A percentile compares a stretch with the other conserved stretches of the same genome.
Evolutionary conservation across 129 eudicot genomes (phyloP).

Genomic region (Oenanthe sinensis): DNA sequence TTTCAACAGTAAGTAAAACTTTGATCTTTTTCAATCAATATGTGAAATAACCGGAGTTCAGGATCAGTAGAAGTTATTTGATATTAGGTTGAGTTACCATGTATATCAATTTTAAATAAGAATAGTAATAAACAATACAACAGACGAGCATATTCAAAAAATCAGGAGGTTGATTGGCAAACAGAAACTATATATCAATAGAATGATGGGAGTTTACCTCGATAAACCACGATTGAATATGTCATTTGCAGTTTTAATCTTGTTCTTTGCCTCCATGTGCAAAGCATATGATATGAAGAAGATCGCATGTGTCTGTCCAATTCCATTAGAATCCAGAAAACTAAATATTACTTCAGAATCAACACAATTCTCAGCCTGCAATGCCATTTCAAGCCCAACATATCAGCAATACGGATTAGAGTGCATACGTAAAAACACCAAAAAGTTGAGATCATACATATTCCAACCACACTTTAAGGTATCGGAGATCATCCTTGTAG

Average conservation of each 20-base stretch:
- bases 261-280: constrained; percentile 70
- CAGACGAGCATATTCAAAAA: background rate
- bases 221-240: constrained; percentile 68
- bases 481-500: constrained; percentile 76
- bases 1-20: background rate
- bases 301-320: constrained; percentile 65
- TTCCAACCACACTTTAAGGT: constrained; percentile 92
- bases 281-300: constrained; percentile 75
- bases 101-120: background rate
- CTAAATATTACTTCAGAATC: constrained; percentile 82
- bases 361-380: constrained; percentile 77
- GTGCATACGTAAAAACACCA: background rate
- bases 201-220: constrained; percentile 34
- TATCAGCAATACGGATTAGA: background rate
- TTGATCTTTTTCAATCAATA: background rate
- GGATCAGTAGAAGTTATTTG: background rate
- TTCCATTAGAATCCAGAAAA: constrained; percentile 71
- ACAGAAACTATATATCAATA: constrained; percentile 4
- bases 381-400: constrained; percentile 2
- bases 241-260: constrained; percentile 66
- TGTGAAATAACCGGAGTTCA: background rate
- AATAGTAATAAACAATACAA: background rate
- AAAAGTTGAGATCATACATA: constrained; percentile 44
- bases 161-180: background rate
- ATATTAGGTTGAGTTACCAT: background rate